Conservation (phyloP, 2,329 filamentous ascomycete genomes). For the Fusarium fracticaudum region DNA sequence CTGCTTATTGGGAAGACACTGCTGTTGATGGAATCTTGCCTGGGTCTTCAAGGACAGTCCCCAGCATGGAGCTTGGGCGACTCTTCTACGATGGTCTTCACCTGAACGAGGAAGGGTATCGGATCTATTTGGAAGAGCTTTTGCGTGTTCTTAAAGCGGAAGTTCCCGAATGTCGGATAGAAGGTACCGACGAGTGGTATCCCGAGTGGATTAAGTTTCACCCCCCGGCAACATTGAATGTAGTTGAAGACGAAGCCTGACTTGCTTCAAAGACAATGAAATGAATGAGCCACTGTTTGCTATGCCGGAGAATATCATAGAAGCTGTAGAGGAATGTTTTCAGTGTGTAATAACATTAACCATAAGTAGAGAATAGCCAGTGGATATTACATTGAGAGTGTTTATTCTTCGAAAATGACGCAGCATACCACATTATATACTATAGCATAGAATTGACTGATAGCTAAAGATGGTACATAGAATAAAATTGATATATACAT, state of each 20-base stretch:
- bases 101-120: neutral
- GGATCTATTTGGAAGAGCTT: neutral
- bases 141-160: neutral
- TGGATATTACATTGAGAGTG: rapidly evolving
- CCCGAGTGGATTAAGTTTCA: neutral
- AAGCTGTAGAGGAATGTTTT: rapidly evolving
- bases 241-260: too few relatives aligned
- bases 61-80: neutral
- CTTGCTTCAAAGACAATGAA: rapidly evolving
- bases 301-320: rapidly evolving
- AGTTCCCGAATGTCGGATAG: neutral
- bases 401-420: rapidly evolving
- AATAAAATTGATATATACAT: rapidly evolving
- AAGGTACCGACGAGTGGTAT: neutral
- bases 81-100: neutral
- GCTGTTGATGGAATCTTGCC: neutral
- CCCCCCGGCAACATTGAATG: neutral
- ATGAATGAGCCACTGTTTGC: rapidly evolving
- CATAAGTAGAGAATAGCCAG: too few relatives aligned
- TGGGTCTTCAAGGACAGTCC: neutral
- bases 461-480: rapidly evolving
- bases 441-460: rapidly evolving
- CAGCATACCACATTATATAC: too few relatives aligned
- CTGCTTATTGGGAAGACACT: neutral
- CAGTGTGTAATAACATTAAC: rapidly evolving